Evolutionary conservation across 163 green algal genomes (phyloP), one percentile per base, ranked within the genome.

Genomic region (Volvox carteri): DNA sequence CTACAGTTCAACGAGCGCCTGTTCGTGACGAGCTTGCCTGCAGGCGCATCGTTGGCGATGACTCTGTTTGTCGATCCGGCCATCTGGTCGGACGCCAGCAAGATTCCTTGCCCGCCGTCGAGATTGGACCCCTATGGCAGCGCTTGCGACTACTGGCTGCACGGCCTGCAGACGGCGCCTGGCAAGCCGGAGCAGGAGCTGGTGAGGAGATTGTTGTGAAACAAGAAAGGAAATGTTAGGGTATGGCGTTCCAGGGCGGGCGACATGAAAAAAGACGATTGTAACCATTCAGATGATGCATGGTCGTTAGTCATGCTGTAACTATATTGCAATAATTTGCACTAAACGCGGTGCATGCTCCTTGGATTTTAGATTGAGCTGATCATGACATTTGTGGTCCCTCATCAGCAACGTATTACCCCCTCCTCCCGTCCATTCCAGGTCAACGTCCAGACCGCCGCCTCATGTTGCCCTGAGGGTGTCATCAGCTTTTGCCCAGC

Each of bases 391-490:
- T n/a, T n/a, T n/a, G n/a, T n/a, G n/a, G n/a, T n/a, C n/a, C n/a
- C n/a, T n/a, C n/a, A n/a, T n/a, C n/a, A n/a, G n/a, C n/a, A n/a
- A n/a, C n/a, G n/a, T n/a, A n/a, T n/a, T n/a, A n/a, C n/a, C n/a
- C n/a, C n/a, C n/a, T n/a, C 11, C 8, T 75, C n/a, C 65, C 14
- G 25, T 35, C 65, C 30, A 44, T 75, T 16, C n/a, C 41, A 79
- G 39, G 48, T 79, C 25, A 28, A 73, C 37, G 62, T 73, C 4
- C 19, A 60, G 33, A n/a, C 48, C 3, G 48, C 75, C 18, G 68
- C 84, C 14, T 35, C n/a, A 4, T 89, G 84, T 72, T 89, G 84
- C 72, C 84, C 84, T 30, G 84, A 89, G 84, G 84, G 84, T 54
- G 72, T 89, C 33, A 23, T 89, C 6, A 28, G 33, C 52, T 70